phyloP scores from a whole-genome alignment of 495 filamentous ascomycete species.

The Xylaria venustula region DNA sequence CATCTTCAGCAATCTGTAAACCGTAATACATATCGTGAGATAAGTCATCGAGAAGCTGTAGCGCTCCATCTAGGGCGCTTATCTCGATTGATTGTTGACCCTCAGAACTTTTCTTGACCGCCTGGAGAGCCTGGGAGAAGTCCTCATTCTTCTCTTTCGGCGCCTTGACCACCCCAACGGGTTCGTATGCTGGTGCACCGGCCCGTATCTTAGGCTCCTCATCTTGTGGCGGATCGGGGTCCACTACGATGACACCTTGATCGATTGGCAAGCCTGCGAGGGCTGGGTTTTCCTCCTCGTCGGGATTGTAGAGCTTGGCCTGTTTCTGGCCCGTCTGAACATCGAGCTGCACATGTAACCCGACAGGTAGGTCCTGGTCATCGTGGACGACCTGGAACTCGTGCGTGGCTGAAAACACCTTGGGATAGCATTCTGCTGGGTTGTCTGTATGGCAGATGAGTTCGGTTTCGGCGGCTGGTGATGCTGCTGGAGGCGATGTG shows the following conservation, averaged over 20 bases:
- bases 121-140: conserved; percentile 44
- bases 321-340: conserved; percentile 61
- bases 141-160: conserved; percentile 37
- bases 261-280: conserved; percentile 47
- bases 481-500: conserved; percentile 11
- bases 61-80: conserved; percentile 34
- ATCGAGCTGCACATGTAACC: conserved; percentile 64
- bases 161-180: conserved; percentile 48
- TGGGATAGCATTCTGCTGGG: conserved; percentile 62
- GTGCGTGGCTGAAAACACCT: conserved; percentile 57
- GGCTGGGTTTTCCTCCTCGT: conserved; percentile 40
- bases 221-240: conserved; percentile 29
- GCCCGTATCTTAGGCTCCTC: conserved; percentile 25
- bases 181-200: conserved; percentile 49
- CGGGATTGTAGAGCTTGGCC: conserved; percentile 58
- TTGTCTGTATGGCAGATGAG: conserved; percentile 64
- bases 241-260: conserved; percentile 47
- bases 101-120: conserved; percentile 37
- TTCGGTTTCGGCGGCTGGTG: conserved; percentile 38
- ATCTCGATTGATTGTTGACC: background rate
- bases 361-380: conserved; percentile 62
- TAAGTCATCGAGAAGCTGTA: conserved; percentile 56
- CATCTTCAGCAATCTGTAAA: conserved; percentile 55
- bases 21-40: conserved; percentile 70
- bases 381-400: conserved; percentile 60